Evolutionary conservation across 2,329 filamentous ascomycete genomes (phyloP), one percentile per base, ranked within the genome.

Genomic region (Cordyceps farinosa): DNA sequence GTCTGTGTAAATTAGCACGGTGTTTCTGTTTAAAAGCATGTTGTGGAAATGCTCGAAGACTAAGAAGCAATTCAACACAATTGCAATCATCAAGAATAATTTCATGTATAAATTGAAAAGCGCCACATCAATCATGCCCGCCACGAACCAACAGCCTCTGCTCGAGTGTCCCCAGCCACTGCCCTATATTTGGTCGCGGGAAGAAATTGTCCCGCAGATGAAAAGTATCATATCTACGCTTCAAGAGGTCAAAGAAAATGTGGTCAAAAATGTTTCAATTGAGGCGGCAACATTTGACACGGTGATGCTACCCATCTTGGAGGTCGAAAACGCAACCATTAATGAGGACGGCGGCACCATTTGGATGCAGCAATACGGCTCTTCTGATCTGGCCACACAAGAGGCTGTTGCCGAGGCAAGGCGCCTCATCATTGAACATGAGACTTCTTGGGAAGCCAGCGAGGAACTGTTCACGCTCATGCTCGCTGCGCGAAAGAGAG

Each of bases 301-400:
- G 67, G 78, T 78, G 54, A 64, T 82, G 54, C 64, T 84, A n/a
- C 85, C 84, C 11, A 80, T 88, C 66, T 85, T 85, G 15, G 79
- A 78, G 36, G 84, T 82, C 68, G 80, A 84, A 67, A 82, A 84
- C 64, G 66, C 69, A 44, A 79, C 79, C 71, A 75, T 76, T 0
- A 71, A 82, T n/a, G 77, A 79, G 63, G 70, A 76, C 15, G 78
- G 81, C 61, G 87, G 34, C 9, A 9, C 84, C 61, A 69, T 84
- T n/a, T 76, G 78, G 55, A 83, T 84, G 70, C 84, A 84, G 66
- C 81, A 84, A 69, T 78, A 80, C 27, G 81, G 84, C 0, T 82
- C 81, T 10, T 79, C 80, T 0, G 76, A 84, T 62, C 74, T 78
- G 64, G 74, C 72, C 55, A 72, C 84, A 30, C 78, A 81, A 9